phyloP scores from a whole-genome alignment of 192 early-diverging fungal genomes.

The Linnemannia elongata region DNA sequence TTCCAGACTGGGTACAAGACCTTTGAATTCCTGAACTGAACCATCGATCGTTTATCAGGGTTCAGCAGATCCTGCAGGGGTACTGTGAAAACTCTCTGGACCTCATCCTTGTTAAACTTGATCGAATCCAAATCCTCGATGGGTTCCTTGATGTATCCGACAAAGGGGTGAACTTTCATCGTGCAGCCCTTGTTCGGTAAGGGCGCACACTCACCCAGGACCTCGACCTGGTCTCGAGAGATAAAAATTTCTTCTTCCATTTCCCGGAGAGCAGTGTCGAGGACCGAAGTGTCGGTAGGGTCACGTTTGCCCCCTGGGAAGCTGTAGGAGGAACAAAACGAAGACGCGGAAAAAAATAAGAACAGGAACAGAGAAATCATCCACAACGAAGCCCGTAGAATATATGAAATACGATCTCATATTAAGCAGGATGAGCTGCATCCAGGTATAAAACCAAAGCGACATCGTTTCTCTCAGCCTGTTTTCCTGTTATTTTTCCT shows the following conservation, averaged over 20 bases:
- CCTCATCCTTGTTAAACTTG: slow-evolving; percentile 75
- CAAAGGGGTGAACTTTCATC: slow-evolving; percentile 73
- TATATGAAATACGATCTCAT: neutral
- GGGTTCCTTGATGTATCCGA: slow-evolving; percentile 65
- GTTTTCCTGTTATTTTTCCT: neutral
- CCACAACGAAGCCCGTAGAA: too few relatives aligned
- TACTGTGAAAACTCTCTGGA: slow-evolving; percentile 76
- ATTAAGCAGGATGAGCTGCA: neutral
- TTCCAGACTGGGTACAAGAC: slow-evolving; percentile 72
- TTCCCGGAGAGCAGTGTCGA: slow-evolving; percentile 83
- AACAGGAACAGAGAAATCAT: too few relatives aligned
- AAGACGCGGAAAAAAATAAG: neutral
- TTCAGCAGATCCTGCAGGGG: slow-evolving; percentile 75
- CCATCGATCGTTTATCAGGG: slow-evolving; percentile 50
- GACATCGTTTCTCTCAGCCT: neutral
- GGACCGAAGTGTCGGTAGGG: slow-evolving; percentile 63
- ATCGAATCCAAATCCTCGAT: slow-evolving; percentile 58
- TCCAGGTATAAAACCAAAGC: neutral
- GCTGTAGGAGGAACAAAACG: slow-evolving; percentile 38
- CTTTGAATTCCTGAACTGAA: slow-evolving; percentile 66
- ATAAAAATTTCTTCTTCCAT: slow-evolving; percentile 85
- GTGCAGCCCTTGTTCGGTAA: slow-evolving; percentile 72
- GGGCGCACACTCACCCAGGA: slow-evolving; percentile 73
- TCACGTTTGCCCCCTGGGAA: slow-evolving; percentile 86
- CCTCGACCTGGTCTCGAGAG: slow-evolving; percentile 50